Evolutionary conservation across 1,139 yeast species (phyloP).

Genomic region (Taiozyma sp.): DNA sequence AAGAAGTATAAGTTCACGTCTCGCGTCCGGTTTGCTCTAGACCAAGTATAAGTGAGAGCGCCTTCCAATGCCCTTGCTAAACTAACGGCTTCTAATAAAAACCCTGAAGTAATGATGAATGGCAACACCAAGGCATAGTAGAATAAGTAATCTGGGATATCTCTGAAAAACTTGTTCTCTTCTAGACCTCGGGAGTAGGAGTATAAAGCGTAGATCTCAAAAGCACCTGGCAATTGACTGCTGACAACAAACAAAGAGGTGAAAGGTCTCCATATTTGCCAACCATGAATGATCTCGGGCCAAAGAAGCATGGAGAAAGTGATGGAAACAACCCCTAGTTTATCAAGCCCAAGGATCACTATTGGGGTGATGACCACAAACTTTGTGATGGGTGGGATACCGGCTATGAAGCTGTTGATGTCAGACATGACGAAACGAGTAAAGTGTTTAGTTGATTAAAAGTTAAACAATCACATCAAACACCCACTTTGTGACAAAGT

Average conservation of each 20-base stretch:
- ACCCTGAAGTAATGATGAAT: constrained; percentile 33
- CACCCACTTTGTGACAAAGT: no score
- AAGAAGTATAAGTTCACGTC: constrained; percentile 47
- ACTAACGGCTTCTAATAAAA: constrained; percentile 22
- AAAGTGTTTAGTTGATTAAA: neutral
- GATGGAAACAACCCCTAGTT: neutral
- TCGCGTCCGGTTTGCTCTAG: constrained; percentile 46
- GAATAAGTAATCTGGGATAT: constrained; percentile 54
- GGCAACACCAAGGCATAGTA: constrained; percentile 48
- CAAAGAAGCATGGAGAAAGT: constrained; percentile 22
- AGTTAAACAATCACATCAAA: neutral
- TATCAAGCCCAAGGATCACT: neutral
- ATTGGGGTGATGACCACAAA: neutral
- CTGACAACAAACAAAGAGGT: constrained; percentile 45
- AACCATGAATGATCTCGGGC: constrained; percentile 24
- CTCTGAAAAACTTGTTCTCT: constrained; percentile 47
- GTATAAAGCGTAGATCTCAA: constrained; percentile 55
- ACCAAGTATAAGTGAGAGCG: constrained; percentile 58
- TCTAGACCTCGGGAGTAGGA: constrained; percentile 55
- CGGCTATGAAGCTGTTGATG: constrained; percentile 25
- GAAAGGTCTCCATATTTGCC: constrained; percentile 42
- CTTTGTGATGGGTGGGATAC: constrained; percentile 29
- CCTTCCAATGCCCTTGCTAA: constrained; percentile 28
- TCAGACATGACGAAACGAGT: constrained; percentile 8
- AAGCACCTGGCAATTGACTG: constrained; percentile 41